Base-by-base conservation (phyloP, 805 yeast species). In the Myxozyma mucilagina region DNA sequence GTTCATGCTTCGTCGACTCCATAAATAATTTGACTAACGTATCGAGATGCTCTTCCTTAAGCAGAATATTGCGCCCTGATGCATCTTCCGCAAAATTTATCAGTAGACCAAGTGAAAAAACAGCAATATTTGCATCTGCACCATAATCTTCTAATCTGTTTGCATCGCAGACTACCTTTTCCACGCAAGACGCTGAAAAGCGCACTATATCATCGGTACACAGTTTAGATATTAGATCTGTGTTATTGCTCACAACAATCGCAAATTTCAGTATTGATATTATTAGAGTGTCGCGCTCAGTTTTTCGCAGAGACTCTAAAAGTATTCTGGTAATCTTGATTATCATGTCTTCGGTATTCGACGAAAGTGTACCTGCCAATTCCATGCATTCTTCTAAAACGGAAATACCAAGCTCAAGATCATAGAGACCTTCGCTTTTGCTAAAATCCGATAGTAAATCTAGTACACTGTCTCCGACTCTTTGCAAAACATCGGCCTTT, bases 31-130 rank as follows among this genome's bases (percentile, higher is more conserved):
- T 35, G 32, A 41, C 9, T 11, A 56, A 6, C n/a, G 14, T 34
- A 1, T 14, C 18, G 20, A 38, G 14, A 16, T 38, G 36, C 20
- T 39, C 29, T 2, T 38, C n/a, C 31, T 20, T 10, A 11, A 51
- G n/a, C 16, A 57, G 35, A 5, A 36, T 29, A 3, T 38, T 34
- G 6, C 59, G 51, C 16, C 61, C 57, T 6, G 36, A 45, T n/a
- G 34, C 56, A 24, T 24, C 29, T 24, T 63, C 67, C 41, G 61
- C 29, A 14, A 61, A 35, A 45, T 63, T 63, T 16, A 56, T 49
- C 6, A 60, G 41, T 34, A 63, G 39, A 2, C 65, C 67, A 16
- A 63, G n/a, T 5, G 52, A 45, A 34, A 61, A 61, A 7, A 63
- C 9, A 34, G 58, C 67, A 31, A 61, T 39, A 45, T 61, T 61